Evolutionary conservation across 1,139 yeast genomes (phyloP).

Genomic region (Diutina neorugosa): DNA sequence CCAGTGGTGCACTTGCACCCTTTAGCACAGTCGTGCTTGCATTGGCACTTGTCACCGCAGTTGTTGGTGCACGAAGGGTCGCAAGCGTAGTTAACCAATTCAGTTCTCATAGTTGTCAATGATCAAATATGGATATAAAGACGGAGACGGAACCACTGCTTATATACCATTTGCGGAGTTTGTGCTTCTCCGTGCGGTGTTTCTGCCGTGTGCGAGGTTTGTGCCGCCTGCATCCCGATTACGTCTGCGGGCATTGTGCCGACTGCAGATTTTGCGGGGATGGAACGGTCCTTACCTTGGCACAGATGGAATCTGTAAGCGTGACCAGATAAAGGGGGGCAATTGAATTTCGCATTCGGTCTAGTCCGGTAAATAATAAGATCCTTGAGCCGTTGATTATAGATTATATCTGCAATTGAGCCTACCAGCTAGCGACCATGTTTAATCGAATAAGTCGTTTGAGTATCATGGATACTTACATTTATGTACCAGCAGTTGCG

Average conservation of each 20-base stretch:
- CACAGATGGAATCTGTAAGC: not conserved
- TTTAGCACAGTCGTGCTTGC: not conserved
- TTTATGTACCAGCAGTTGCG: no score
- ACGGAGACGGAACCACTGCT: not conserved
- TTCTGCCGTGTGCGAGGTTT: not conserved
- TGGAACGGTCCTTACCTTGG: not conserved
- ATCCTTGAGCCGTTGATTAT: no score
- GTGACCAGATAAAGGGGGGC: not conserved
- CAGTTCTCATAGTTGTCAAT: not conserved
- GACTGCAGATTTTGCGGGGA: not conserved
- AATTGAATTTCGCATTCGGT: not conserved
- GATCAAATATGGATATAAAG: not conserved
- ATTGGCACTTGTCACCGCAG: not conserved
- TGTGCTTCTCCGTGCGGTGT: not conserved
- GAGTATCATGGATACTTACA: no score
- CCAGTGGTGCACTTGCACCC: not conserved
- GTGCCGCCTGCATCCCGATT: not conserved
- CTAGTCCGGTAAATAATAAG: not conserved
- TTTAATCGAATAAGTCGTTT: no score
- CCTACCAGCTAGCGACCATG: not conserved
- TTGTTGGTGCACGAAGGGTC: not conserved
- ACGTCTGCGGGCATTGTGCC: not conserved
- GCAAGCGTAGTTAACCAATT: constrained; percentile 3
- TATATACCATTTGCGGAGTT: not conserved
- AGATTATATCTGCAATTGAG: not conserved